Conservation (phyloP, 345 rosid genomes). For the Trapa bicornis region DNA sequence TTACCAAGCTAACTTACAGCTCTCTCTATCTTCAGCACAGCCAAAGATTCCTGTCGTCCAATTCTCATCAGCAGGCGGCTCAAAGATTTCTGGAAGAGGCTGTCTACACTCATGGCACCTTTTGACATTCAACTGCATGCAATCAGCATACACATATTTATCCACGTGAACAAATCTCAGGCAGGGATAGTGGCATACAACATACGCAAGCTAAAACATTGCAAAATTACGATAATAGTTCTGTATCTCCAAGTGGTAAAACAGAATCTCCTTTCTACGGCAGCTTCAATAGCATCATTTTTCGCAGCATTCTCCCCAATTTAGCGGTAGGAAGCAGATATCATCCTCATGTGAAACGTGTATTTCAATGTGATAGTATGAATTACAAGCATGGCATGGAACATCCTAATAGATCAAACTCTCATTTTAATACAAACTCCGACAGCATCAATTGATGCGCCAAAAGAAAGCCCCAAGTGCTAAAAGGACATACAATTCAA, state of each 20-base stretch:
- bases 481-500: not conserved
- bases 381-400: too few relatives aligned
- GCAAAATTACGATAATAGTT: not conserved
- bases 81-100: conserved; percentile 64
- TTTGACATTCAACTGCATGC: conserved; percentile 44
- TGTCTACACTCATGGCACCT: conserved; percentile 96
- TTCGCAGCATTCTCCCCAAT: too few relatives aligned
- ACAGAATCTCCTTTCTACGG: not conserved
- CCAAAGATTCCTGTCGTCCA: conserved; percentile 97
- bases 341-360: too few relatives aligned
- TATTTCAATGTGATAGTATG: too few relatives aligned
- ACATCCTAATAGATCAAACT: not conserved
- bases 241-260: not conserved
- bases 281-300: too few relatives aligned
- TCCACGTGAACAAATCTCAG: not conserved
- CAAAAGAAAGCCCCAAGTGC: not conserved
- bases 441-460: not conserved
- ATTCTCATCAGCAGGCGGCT: conserved; percentile 77
- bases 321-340: too few relatives aligned
- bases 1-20: conserved; percentile 46
- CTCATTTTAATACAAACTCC: not conserved
- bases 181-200: not conserved
- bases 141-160: not conserved
- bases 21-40: conserved; percentile 62
- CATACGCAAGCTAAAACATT: not conserved